Percentiles rank a stretch among this genome's conserved stretches.
Conservation (phyloP, 495 filamentous ascomycete species). For the Acidiella bohemica region DNA sequence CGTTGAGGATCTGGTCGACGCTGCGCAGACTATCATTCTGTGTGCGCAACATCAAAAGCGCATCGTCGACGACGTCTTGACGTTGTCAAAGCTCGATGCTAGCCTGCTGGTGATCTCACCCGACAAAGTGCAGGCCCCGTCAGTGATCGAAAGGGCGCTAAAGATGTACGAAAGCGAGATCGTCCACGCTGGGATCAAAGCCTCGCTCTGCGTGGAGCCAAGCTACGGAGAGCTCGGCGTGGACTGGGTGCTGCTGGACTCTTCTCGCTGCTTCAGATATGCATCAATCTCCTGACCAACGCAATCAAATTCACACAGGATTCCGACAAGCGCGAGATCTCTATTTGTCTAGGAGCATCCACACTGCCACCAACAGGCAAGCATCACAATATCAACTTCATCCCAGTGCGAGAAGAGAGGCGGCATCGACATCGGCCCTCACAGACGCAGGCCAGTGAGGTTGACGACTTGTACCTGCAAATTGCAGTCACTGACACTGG, state of each 20-base stretch:
- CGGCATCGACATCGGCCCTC: conserved; percentile 29
- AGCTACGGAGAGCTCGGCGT: conserved; percentile 41
- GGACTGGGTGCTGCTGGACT: conserved; percentile 57
- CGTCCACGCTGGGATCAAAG: conserved; percentile 48
- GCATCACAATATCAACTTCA: conserved; percentile 29
- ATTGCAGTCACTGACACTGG: conserved; percentile 68
- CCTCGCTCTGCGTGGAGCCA: conserved; percentile 44
- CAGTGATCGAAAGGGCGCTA: conserved; percentile 49
- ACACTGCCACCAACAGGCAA: conserved; percentile 36
- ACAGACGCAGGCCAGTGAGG: conserved; percentile 49
- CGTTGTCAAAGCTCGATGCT: conserved; percentile 68
- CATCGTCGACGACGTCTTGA: conserved; percentile 67
- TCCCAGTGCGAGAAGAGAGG: conserved; percentile 20
- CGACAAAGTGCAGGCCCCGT: conserved; percentile 48
- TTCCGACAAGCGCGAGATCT: conserved; percentile 43
- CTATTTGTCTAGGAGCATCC: conserved; percentile 56
- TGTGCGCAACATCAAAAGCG: conserved; percentile 68
- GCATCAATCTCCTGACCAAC: conserved; percentile 38
- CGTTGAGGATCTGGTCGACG: conserved; percentile 36
- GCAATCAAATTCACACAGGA: conserved; percentile 35
- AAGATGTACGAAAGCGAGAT: conserved; percentile 62
- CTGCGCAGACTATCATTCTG: conserved; percentile 57
- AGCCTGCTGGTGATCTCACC: conserved; percentile 55
- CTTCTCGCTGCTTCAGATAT: conserved; percentile 55
- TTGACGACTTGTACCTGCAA: conserved; percentile 53